A percentile compares a stretch with the other conserved stretches of the same genome.
Conservation (phyloP, 805 yeast species). For the Candida nanaspora region DNA sequence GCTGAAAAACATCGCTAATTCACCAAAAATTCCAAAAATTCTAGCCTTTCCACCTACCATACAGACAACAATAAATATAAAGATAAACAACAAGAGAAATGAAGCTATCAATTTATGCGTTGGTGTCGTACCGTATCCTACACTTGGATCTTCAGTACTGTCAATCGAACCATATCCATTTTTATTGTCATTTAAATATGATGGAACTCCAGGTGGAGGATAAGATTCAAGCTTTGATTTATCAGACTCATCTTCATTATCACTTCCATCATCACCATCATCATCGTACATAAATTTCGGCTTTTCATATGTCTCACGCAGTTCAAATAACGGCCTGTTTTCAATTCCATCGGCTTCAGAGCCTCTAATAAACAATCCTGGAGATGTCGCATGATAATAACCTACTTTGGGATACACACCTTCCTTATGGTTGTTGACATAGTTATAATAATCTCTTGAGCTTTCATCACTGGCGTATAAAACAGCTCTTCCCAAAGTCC, state of each 20-base stretch:
- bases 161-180: not conserved
- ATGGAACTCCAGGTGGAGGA: not conserved
- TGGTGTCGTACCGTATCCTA: not conserved
- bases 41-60: conserved; percentile 14
- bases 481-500: conserved; percentile 85
- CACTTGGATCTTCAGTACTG: not conserved
- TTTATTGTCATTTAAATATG: not conserved
- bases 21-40: conserved; percentile 12
- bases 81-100: conserved; percentile 3
- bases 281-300: conserved; percentile 18
- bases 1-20: conserved; percentile 8
- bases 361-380: conserved; percentile 42
- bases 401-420: conserved; percentile 29
- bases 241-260: conserved; percentile 17
- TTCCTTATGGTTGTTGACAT: conserved; percentile 13
- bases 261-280: conserved; percentile 21
- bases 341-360: conserved; percentile 38
- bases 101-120: conserved; percentile 1
- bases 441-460: conserved; percentile 32
- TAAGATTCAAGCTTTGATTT: too few species aligned
- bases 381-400: conserved; percentile 39
- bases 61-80: conserved; percentile 2
- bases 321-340: conserved; percentile 35
- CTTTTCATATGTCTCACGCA: conserved; percentile 13
- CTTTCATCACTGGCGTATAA: conserved; percentile 52